Conservation (phyloP, 495 filamentous ascomycete genomes). For the Neurospora tetraspora region DNA sequence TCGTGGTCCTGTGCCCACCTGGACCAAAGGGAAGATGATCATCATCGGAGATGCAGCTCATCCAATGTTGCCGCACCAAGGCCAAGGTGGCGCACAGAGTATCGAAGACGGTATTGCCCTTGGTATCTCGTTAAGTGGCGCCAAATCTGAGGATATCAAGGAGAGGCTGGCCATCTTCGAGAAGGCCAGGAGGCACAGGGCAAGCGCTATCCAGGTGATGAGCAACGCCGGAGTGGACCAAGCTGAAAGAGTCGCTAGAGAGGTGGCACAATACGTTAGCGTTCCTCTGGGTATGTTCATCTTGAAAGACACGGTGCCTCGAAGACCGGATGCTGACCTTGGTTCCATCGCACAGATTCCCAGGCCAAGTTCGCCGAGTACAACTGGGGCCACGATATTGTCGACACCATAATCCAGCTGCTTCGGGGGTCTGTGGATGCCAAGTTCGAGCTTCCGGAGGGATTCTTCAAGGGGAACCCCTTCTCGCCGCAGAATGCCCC, state of each 20-base stretch:
- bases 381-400: conserved; percentile 20
- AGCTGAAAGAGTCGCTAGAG: conserved; percentile 11
- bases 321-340: neutral
- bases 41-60: conserved; percentile 43
- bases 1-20: conserved; percentile 23
- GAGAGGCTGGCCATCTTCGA: conserved; percentile 43
- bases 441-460: conserved; percentile 11
- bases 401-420: conserved; percentile 1
- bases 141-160: conserved; percentile 23
- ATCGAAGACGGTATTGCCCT: conserved; percentile 39
- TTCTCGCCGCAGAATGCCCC: conserved; percentile 1
- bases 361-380: conserved; percentile 15
- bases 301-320: neutral
- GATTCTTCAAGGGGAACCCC: conserved; percentile 4
- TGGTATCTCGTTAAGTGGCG: conserved; percentile 20
- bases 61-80: conserved; percentile 42
- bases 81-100: conserved; percentile 37
- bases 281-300: conserved; percentile 12
- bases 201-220: conserved; percentile 43
- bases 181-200: conserved; percentile 37
- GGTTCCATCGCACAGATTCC: conserved; percentile 1
- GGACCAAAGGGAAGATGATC: conserved; percentile 29
- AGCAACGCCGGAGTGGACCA: conserved; percentile 21
- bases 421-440: conserved; percentile 7
- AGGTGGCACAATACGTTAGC: conserved; percentile 15